A percentile compares a stretch with the other conserved stretches of the same genome.
Conservation (phyloP, 2,329 filamentous ascomycete genomes). For the Thermomyces lanuginosus region DNA sequence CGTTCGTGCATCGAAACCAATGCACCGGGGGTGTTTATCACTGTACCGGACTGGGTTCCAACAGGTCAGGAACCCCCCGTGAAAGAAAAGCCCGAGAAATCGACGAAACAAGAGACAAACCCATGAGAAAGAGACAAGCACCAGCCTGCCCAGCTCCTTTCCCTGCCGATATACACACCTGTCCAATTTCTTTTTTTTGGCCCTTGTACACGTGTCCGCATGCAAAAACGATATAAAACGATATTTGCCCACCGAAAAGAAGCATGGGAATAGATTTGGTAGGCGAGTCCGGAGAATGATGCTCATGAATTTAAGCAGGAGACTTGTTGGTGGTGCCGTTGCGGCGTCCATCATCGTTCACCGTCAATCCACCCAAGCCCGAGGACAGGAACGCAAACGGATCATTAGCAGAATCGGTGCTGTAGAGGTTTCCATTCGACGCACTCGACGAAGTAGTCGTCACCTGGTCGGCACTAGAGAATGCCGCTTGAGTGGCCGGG, state of each 20-base stretch:
- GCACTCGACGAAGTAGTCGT: conserved; percentile 61
- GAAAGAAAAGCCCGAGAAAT: conserved; percentile 1
- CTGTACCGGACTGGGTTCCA: too few relatives aligned
- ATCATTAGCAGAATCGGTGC: conserved; percentile 37
- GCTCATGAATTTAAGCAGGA: conserved; percentile 19
- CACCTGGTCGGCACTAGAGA: conserved; percentile 73
- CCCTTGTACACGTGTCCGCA: conserved; percentile 27
- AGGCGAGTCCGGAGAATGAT: not conserved
- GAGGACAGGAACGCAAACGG: conserved; percentile 49
- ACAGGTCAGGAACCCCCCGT: too few relatives aligned
- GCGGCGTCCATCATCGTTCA: conserved; percentile 32
- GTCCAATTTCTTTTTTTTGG: conserved; percentile 27
- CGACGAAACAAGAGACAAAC: conserved; percentile 5
- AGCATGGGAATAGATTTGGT: conserved; percentile 6
- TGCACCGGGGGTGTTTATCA: too few relatives aligned
- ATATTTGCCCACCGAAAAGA: conserved; percentile 13
- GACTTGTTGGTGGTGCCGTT: conserved; percentile 33
- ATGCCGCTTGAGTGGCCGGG: conserved; percentile 83
- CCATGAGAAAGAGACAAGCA: conserved; percentile 22
- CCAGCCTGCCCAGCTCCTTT: conserved; percentile 29
- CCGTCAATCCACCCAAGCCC: conserved; percentile 43
- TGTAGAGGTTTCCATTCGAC: conserved; percentile 57
- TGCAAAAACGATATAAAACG: conserved; percentile 19
- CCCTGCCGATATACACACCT: conserved; percentile 28
- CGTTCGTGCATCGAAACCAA: too few relatives aligned